Evolutionary conservation across 495 filamentous ascomycete species (phyloP), one percentile per base, ranked within the genome.

Genomic region (Neurospora sp.): DNA sequence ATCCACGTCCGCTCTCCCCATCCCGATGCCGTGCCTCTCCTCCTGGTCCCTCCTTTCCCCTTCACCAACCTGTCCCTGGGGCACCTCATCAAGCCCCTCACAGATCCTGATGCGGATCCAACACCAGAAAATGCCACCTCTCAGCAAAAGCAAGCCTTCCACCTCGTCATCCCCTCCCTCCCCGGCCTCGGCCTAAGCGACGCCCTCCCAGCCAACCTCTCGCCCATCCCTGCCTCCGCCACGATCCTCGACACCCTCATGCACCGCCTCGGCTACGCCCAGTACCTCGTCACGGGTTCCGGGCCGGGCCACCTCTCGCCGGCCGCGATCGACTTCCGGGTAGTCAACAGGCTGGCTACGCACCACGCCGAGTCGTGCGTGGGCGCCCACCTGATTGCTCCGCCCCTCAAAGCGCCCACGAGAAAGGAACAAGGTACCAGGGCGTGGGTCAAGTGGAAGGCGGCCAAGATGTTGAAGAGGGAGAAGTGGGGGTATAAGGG

Each of bases 181-280:
- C 92, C 92, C 0, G 92, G 93, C 45, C 86, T 92, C 73, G 92
- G 90, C 45, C 94, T 94, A 80, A 90, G 86, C 61, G 84, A 88
- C 40, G 81, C 85, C 4, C 83, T 90, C 8, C 84, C 85, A 22
- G 85, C 87, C 44, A 87, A 87, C 72, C 85, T 86, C 1, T 88
- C 91, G 47, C 84, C 83, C 2, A 80, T 91, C 35, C 59, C 76
- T 9, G 73, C 80, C 22, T 90, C 93, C 38, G 92, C 89, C 5
- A 85, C 87, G 61, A 79, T 85, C 5, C 81, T 89, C 70, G 83
- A 94, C 77, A 85, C 83, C 4, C 83, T 95, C 3, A 94, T 95
- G 92, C 75, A 78, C 31, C 79, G 84, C 6, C 86, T 94, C 9
- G 87, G 87, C 0, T 94, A 95, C 81, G 73, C 79, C 14, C 76